Base-by-base conservation (phyloP, 345 rosid species). In the Nasturtium officinale region DNA sequence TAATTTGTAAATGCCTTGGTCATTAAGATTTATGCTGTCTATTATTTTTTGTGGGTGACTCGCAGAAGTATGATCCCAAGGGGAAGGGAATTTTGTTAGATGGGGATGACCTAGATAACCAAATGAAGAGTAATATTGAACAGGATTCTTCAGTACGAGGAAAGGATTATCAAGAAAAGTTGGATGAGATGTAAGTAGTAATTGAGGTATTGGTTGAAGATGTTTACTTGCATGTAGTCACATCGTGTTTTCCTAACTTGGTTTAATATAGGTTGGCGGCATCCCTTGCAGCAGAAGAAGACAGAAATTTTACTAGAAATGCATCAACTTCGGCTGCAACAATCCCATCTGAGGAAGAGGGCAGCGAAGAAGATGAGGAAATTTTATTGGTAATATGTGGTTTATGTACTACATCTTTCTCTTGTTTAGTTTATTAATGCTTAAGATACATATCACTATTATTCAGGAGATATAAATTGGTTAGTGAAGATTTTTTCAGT, bases 151-250 rank as follows among this genome's bases (percentile, higher is more conserved):
- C 69, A 21, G 75, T 30, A 42, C 66, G 63, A 42, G 81, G 50
- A 13, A 73, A 50, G 33, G 68, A 70, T 28, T 62, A 69, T 81
- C 89, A 82, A 81, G 84, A 81, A 72, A 88, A 84, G 76, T 77
- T 79, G 69, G 92, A 87, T 71, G 87, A 88, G 69, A 85, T 85
- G 97, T 94, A 87, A 79, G 96, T 13, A 28, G 50, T 32, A 65
- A 33, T 64, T 33, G 45, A 58, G 29, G 30, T 80, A 52, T 53
- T 32, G 59, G 23, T 26, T 53, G 43, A 45, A 65, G 60, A 17
- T 61, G 46, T 63, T 77, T 58, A 61, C 17, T 32, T 29, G 35
- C 70, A 26, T 37, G 16, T 74, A 59, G 38, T 52, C 40, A 42
- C 60, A 62, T 17, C 18, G 23, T 69, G 70, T 37, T 80, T 76